Conservation (phyloP, 371 early-diverging fungal genomes). For the Smittium mucronatum region DNA sequence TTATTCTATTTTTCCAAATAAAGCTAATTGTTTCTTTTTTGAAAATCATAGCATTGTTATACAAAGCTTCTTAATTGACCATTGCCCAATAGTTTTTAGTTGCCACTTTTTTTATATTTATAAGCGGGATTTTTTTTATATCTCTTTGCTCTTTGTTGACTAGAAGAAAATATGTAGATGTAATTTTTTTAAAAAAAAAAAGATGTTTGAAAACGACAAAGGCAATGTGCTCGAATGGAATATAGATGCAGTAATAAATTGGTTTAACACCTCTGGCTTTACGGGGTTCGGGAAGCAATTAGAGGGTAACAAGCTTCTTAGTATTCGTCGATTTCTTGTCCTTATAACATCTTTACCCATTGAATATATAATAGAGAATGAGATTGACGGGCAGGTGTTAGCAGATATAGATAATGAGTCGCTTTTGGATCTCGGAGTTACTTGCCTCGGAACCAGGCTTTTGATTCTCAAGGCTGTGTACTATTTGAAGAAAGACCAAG, state of each 20-base stretch:
- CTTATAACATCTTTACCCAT: background rate
- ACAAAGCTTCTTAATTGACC: too few relatives aligned
- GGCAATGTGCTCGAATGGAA: slow-evolving; percentile 23
- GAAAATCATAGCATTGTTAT: too few relatives aligned
- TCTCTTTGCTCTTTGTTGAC: too few relatives aligned
- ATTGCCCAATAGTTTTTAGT: too few relatives aligned
- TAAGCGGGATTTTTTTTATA: too few relatives aligned
- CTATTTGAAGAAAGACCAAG: slow-evolving; percentile 55
- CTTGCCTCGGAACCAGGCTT: slow-evolving; percentile 77
- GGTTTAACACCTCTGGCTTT: slow-evolving; percentile 32
- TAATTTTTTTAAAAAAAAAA: too few relatives aligned
- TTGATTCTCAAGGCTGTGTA: slow-evolving; percentile 74
- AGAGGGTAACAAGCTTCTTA: slow-evolving; percentile 15
- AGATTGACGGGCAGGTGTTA: slow-evolving; percentile 81
- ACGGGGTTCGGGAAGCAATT: slow-evolving; percentile 29
- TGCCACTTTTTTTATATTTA: too few relatives aligned
- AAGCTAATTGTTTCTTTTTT: too few relatives aligned
- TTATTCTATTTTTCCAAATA: too few relatives aligned
- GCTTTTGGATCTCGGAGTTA: slow-evolving; percentile 70
- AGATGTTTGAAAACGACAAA: background rate
- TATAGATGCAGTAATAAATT: slow-evolving; percentile 22
- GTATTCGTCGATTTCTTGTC: background rate
- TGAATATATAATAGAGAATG: slow-evolving; percentile 51
- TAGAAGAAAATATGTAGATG: too few relatives aligned
- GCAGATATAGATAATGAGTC: slow-evolving; percentile 80